Conservation (phyloP, 441 rosid genomes). For the Populus tomentosa region DNA sequence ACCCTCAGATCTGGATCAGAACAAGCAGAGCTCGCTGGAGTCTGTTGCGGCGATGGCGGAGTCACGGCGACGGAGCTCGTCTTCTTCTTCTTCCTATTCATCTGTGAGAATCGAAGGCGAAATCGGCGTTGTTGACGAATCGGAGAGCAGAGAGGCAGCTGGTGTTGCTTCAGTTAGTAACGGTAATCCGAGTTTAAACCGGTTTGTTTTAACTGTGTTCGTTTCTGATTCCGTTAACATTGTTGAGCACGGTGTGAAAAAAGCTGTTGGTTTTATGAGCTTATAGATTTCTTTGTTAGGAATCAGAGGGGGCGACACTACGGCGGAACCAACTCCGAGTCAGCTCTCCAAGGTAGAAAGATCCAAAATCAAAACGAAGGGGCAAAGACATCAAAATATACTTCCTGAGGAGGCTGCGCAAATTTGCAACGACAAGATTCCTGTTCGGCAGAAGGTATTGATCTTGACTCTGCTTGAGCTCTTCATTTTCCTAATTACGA, state of each 20-base stretch:
- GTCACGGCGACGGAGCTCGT: constrained; percentile 31
- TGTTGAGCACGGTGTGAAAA: not conserved
- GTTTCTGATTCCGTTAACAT: not conserved
- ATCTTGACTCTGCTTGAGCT: not conserved
- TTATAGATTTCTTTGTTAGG: constrained; percentile 34
- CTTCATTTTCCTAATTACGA: not conserved
- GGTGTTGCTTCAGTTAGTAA: constrained; percentile 29
- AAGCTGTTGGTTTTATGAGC: not conserved
- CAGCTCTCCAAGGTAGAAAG: constrained; percentile 48
- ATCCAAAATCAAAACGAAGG: constrained; percentile 54
- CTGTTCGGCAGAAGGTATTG: constrained; percentile 71
- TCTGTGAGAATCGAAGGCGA: constrained; percentile 35
- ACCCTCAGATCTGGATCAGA: constrained; percentile 38
- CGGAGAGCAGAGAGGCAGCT: constrained; percentile 21
- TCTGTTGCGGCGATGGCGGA: constrained; percentile 29
- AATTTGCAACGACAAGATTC: constrained; percentile 61
- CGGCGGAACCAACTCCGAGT: constrained; percentile 23
- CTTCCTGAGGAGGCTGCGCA: constrained; percentile 77
- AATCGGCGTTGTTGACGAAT: constrained; percentile 19
- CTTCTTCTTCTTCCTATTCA: constrained; percentile 23
- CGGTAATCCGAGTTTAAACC: constrained; percentile 5
- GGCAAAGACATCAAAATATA: constrained; percentile 45
- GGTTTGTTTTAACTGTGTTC: constrained; percentile 32
- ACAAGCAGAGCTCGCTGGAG: constrained; percentile 12
- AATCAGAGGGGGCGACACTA: constrained; percentile 24